Percentiles rank a stretch among this genome's conserved stretches.
phyloP scores from a whole-genome alignment of 805 yeast genomes.

The Starmera caribaea region DNA sequence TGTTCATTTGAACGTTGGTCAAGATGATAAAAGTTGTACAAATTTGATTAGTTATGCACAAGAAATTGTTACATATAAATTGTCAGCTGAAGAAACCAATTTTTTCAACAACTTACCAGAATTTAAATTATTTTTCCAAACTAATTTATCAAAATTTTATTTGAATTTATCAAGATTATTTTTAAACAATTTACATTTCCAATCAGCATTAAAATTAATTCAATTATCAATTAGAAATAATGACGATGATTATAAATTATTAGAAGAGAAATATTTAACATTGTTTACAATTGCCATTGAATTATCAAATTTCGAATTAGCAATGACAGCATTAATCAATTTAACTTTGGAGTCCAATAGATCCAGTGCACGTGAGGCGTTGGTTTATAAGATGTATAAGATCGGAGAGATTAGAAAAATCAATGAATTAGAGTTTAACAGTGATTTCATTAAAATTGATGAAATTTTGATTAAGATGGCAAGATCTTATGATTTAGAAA shows the following conservation, averaged over 20 bases:
- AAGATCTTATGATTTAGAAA: constrained; percentile 11
- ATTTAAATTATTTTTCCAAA: constrained; percentile 17
- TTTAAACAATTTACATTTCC: constrained; percentile 19
- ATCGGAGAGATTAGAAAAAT: constrained; percentile 29
- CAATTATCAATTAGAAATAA: constrained; percentile 15
- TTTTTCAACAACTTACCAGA: constrained; percentile 12
- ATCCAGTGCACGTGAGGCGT: constrained; percentile 19
- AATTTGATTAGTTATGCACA: constrained; percentile 21
- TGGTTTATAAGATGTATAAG: constrained; percentile 29
- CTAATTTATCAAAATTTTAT: constrained; percentile 26
- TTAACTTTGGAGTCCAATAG: constrained; percentile 10
- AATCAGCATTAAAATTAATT: constrained; percentile 27
- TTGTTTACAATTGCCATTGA: constrained; percentile 21
- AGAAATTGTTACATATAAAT: constrained; percentile 17
- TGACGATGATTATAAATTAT: constrained; percentile 11
- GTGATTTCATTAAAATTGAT: constrained; percentile 33
- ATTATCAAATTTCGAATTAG: constrained; percentile 20
- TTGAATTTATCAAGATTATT: constrained; percentile 28
- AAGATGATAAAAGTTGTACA: constrained; percentile 20
- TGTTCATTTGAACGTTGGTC: constrained; percentile 14
- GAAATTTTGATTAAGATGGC: constrained; percentile 26
- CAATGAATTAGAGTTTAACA: constrained; percentile 32
- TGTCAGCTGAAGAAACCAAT: constrained; percentile 14
- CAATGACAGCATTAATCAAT: constrained; percentile 24
- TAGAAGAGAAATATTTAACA: constrained; percentile 13